Conservation (phyloP, 129 eudicot species). For the Flaveria brownii region DNA sequence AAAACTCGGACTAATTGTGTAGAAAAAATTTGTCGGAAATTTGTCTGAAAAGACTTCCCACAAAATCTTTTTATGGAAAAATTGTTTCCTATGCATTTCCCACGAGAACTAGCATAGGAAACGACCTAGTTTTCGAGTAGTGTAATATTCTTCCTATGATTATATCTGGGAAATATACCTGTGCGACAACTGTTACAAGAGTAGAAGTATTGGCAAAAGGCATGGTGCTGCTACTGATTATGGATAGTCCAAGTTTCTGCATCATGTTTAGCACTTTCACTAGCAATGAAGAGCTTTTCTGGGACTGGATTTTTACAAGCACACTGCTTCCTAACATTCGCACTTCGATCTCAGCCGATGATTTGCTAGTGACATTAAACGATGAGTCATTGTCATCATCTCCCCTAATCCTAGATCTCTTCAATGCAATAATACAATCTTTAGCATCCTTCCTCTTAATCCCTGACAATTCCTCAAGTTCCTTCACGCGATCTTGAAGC, state of each 20-base stretch:
- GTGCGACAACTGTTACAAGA: slow-evolving; percentile 45
- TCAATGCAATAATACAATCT: slow-evolving; percentile 27
- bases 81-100: too few species aligned
- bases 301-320: slow-evolving; percentile 41
- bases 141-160: too few species aligned
- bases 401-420: slow-evolving; percentile 19
- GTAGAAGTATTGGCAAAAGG: slow-evolving; percentile 39
- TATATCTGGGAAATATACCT: slow-evolving; percentile 21
- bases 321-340: slow-evolving; percentile 32
- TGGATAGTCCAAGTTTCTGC: slow-evolving; percentile 41
- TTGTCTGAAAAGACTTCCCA: too few species aligned
- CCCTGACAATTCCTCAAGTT: slow-evolving; percentile 36
- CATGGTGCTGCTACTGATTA: slow-evolving; percentile 37
- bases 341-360: slow-evolving; percentile 36
- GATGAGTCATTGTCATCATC: slow-evolving; percentile 8
- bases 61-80: too few species aligned
- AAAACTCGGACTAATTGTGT: not conserved
- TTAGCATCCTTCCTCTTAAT: not conserved
- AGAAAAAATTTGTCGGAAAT: too few species aligned
- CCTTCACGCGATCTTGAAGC: slow-evolving; percentile 49
- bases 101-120: too few species aligned
- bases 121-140: too few species aligned
- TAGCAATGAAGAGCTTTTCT: slow-evolving; percentile 26
- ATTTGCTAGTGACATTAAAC: slow-evolving; percentile 3
- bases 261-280: slow-evolving; percentile 37